Percentiles rank a stretch among this genome's conserved stretches.
Evolutionary conservation across 129 eudicot genomes (phyloP).

Genomic region (Tagetes patula): DNA sequence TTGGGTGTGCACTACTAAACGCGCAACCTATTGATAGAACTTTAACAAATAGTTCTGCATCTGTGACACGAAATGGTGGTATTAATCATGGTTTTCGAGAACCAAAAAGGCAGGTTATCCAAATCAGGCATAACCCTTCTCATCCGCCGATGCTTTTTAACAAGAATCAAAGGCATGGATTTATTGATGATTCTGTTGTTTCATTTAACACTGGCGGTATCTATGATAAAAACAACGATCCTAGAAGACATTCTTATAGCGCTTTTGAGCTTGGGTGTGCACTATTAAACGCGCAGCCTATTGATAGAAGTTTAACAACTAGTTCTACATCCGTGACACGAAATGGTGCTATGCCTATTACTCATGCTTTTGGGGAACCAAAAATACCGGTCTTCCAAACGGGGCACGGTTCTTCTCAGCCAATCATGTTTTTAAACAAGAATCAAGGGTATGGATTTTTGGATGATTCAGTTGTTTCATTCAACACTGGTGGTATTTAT

Average conservation of each 20-base stretch:
- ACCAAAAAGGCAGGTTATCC: slow-evolving; percentile 9
- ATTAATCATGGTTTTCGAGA: slow-evolving; percentile 27
- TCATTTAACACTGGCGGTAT: background rate
- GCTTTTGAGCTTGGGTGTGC: slow-evolving; percentile 11
- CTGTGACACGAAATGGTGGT: background rate
- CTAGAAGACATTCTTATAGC: slow-evolving; percentile 29
- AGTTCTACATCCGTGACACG: slow-evolving; percentile 16
- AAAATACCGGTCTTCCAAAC: slow-evolving; percentile 26
- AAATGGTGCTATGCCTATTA: background rate
- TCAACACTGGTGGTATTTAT: background rate
- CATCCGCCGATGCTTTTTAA: background rate
- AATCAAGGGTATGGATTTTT: slow-evolving; percentile 4
- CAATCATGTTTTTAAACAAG: background rate
- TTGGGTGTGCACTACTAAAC: background rate
- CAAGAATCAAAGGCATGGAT: slow-evolving; percentile 8
- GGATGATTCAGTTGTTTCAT: slow-evolving; percentile 13
- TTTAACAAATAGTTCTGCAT: background rate
- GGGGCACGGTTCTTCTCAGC: background rate
- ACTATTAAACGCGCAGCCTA: slow-evolving; percentile 13
- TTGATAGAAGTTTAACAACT: background rate
- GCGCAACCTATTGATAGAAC: background rate
- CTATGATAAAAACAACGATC: background rate
- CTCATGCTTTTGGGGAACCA: slow-evolving; percentile 30
- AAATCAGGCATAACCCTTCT: background rate
- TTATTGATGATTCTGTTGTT: slow-evolving; percentile 1